These are phyloP conservation scores for Emergomyces orientalis DNA, from an alignment of 2,329 filamentous ascomycete species.

Conservation along the genomic window DNA sequence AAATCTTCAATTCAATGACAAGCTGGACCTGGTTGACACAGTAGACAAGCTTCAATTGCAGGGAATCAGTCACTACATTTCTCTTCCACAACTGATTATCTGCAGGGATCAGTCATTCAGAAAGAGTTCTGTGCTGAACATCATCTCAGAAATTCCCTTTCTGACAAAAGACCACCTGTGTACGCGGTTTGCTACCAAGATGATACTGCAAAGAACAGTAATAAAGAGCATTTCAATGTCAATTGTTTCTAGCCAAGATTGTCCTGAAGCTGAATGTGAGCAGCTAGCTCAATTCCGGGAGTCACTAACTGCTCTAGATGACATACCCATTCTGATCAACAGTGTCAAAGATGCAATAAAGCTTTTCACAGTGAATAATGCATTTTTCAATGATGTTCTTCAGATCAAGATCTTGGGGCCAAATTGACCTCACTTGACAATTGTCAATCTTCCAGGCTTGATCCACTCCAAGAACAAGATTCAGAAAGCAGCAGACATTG, in stretches of 20 bases:
- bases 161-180: constrained; percentile 11
- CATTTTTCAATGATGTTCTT: constrained; percentile 11
- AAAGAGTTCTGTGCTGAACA: constrained; percentile 17
- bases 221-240: too few species aligned
- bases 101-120: constrained; percentile 16
- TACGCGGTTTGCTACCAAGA: constrained; percentile 11
- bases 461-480: constrained; percentile 12
- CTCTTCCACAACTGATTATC: constrained; percentile 12
- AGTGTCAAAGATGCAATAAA: constrained; percentile 12
- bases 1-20: too few species aligned
- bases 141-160: constrained; percentile 12
- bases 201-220: neutral
- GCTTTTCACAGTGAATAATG: constrained; percentile 14
- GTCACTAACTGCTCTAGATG: neutral
- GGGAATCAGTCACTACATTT: constrained; percentile 3
- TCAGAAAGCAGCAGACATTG: constrained; percentile 16
- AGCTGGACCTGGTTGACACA: neutral
- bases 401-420: constrained; percentile 13
- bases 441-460: constrained; percentile 14
- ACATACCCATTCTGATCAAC: too few species aligned
- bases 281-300: neutral
- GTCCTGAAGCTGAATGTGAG: too few species aligned
- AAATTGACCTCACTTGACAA: constrained; percentile 11
- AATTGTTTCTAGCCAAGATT: too few species aligned
- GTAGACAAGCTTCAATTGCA: constrained; percentile 10